Evolutionary conservation across 352 stramenopile genomes (phyloP), one percentile per base, ranked within the genome.

Genomic region (Phytophthora europaea): DNA sequence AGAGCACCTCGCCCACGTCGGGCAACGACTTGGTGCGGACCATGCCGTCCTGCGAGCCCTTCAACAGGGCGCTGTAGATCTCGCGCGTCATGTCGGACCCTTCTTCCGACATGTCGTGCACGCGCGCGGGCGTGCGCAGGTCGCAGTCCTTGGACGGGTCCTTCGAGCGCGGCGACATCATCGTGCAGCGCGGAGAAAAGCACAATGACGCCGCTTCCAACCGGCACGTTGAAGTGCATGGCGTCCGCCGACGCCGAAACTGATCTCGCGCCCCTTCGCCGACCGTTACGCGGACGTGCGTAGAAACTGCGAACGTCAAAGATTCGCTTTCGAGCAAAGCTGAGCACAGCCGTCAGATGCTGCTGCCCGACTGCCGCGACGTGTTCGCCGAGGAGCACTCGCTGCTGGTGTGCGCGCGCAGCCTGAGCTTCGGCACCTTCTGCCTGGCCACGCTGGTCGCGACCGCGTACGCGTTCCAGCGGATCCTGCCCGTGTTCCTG

Each of bases 401-500:
- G 15, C 57, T 81, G 71, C 84, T 87, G 72, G 70, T 83, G 45
- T 92, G 87, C 66, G 78, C 80, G 59, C 84, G 87, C 54, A 91
- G 87, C 62, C 62, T 94, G 40, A 89, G 69, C 43, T 85, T 94
- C 58, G 87, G 87, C 53, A 73, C 51, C 36, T 79, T 88, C 56
- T 90, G 83, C 28, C 74, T 92, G 36, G 70, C 73, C 56, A 93
- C 86, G 60, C 73, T 90, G 20, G 72, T 71, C 22, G 65, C 85
- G 0, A 77, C 65, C 33, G 71, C 78, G 20, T 83, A 88, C 65
- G 81, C 73, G 4, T 81, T 82, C 56, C 80, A 70, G 50, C 83
- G 71, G 55, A 88, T 94, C 67, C 50, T 84, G n/a, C 84, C 84
- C 34, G 75, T 88, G 36, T 90, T 91, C 71, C 55, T 88, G 23